phyloP scores from a whole-genome alignment of 805 yeast species.

The Sugiyamaella smithiae region DNA sequence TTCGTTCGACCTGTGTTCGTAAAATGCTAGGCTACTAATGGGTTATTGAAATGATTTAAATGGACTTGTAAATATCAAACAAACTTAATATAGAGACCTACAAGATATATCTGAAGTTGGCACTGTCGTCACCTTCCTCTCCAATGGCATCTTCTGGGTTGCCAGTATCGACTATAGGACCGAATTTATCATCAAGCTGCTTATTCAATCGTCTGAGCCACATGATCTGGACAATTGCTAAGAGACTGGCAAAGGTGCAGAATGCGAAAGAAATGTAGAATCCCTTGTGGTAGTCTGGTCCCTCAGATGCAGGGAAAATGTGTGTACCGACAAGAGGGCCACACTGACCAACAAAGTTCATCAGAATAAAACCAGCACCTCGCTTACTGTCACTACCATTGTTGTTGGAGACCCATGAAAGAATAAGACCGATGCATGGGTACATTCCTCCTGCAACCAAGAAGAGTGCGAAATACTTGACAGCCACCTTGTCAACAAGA shows the following conservation, averaged over 20 bases:
- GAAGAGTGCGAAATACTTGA: conserved; percentile 29
- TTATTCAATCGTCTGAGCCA: conserved; percentile 18
- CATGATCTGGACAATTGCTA: conserved; percentile 15
- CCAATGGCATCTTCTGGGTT: conserved; percentile 13
- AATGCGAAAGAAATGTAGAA: conserved; percentile 23
- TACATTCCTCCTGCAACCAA: conserved; percentile 28
- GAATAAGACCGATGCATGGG: conserved; percentile 24
- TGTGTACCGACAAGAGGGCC: conserved; percentile 33
- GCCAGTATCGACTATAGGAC: conserved; percentile 9
- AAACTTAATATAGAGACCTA: too few relatives aligned
- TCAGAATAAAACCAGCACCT: conserved; percentile 30
- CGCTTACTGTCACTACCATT: conserved; percentile 31
- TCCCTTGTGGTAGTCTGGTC: conserved; percentile 23
- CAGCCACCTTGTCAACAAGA: conserved; percentile 19
- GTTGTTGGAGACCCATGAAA: conserved; percentile 31
- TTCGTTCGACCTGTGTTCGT: too few relatives aligned
- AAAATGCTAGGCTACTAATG: too few relatives aligned
- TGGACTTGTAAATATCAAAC: too few relatives aligned
- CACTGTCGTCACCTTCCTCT: conserved; percentile 1
- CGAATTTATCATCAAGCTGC: conserved; percentile 20
- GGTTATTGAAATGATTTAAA: too few relatives aligned
- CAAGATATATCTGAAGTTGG: conserved; percentile 21
- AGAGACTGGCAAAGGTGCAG: conserved; percentile 13
- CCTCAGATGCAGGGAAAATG: conserved; percentile 24
- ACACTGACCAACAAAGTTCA: conserved; percentile 31